Percentiles rank a stretch among this genome's conserved stretches.
Conservation (phyloP, 2,329 filamentous ascomycete species). For the Shiraia sp. region DNA sequence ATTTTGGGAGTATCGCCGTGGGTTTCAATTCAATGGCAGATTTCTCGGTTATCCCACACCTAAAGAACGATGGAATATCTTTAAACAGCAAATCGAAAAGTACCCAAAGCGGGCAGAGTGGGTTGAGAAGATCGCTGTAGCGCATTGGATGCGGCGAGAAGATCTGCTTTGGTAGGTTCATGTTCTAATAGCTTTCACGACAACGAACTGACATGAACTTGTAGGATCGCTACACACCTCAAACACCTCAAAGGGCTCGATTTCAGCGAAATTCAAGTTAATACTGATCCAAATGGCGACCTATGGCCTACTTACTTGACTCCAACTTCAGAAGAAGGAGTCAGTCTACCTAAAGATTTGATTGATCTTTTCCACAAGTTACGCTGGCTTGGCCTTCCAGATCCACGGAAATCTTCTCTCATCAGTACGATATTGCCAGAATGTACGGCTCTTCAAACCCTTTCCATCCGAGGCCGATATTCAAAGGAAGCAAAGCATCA, state of each 20-base stretch:
- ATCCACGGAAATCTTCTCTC: constrained; percentile 8
- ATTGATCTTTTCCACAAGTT: constrained; percentile 4
- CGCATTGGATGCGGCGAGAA: constrained; percentile 25
- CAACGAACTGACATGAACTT: not conserved
- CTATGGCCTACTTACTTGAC: not conserved
- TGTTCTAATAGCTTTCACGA: too few relatives aligned
- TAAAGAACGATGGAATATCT: constrained; percentile 20
- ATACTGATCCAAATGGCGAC: not conserved
- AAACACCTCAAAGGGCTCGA: constrained; percentile 20
- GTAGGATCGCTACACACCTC: constrained; percentile 19
- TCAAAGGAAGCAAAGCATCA: constrained; percentile 1
- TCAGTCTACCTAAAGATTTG: not conserved
- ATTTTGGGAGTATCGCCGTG: constrained; percentile 20
- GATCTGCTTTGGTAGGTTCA: constrained; percentile 24
- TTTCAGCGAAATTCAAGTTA: constrained; percentile 17
- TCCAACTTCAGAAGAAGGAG: not conserved
- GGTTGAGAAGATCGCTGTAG: constrained; percentile 28
- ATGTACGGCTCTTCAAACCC: constrained; percentile 16
- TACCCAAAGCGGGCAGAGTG: constrained; percentile 6
- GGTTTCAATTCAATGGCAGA: constrained; percentile 9
- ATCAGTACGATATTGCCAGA: constrained; percentile 1
- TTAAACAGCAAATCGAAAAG: constrained; percentile 10
- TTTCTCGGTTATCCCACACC: constrained; percentile 9
- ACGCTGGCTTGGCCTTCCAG: constrained; percentile 24
- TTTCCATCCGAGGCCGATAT: constrained; percentile 25